These are phyloP conservation scores for Aureobasidium sp. DNA, from an alignment of 2,329 filamentous ascomycete species.

Conservation along the genomic window DNA sequence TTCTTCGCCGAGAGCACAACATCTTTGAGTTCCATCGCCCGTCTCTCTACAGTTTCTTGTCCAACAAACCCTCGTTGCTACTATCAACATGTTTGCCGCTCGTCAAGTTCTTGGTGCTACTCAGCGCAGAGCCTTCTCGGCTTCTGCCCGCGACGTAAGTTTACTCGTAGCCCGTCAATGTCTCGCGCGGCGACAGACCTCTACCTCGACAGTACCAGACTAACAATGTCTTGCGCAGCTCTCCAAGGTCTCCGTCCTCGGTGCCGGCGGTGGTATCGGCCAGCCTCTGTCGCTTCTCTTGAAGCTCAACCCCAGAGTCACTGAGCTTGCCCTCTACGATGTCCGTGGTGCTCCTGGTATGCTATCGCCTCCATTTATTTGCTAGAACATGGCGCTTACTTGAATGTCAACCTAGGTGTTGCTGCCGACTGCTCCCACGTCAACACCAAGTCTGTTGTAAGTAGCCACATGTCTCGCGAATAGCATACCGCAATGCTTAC, in stretches of 20 bases:
- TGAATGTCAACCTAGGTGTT: constrained; percentile 59
- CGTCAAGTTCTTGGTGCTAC: constrained; percentile 43
- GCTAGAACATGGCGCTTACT: background rate
- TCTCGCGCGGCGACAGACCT: background rate
- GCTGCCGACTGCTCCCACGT: constrained; percentile 97
- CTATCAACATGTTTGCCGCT: constrained; percentile 64
- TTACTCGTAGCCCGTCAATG: constrained; percentile 7
- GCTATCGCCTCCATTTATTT: constrained; percentile 23
- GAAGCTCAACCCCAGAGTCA: constrained; percentile 96
- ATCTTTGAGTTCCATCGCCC: constrained; percentile 9
- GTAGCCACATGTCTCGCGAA: constrained; percentile 15
- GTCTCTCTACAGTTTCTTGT: constrained; percentile 2
- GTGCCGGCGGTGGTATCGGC: constrained; percentile 95
- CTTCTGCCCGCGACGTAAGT: constrained; percentile 45
- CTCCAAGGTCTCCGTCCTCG: constrained; percentile 95
- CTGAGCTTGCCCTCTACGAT: constrained; percentile 93
- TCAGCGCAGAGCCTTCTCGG: constrained; percentile 48
- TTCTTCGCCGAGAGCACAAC: background rate
- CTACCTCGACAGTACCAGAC: background rate
- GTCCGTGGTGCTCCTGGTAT: constrained; percentile 88
- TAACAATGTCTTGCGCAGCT: constrained; percentile 49
- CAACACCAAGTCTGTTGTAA: constrained; percentile 86
- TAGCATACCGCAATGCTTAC: background rate
- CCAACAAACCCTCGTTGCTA: constrained; percentile 5
- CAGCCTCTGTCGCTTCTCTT: constrained; percentile 95